These are phyloP conservation scores for Lojkania enalia DNA, from an alignment of 2,329 filamentous ascomycete species.

Conservation along the genomic window DNA sequence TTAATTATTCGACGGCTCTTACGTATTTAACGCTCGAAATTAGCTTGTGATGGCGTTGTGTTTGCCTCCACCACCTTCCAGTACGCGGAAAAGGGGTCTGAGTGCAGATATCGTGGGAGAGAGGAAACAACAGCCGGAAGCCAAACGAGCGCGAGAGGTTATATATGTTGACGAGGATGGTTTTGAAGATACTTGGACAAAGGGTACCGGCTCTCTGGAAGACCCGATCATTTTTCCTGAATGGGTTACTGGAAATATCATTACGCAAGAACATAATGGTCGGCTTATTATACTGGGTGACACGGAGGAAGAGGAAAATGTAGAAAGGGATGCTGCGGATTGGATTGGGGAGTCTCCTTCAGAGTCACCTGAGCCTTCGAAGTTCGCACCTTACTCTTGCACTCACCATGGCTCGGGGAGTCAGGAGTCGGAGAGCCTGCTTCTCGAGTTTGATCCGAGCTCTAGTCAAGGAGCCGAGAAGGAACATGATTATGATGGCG, in stretches of 20 bases:
- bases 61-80: too few relatives aligned
- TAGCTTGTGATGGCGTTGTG: too few relatives aligned
- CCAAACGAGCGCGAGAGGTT: not conserved
- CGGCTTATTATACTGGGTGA: not conserved
- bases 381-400: too few relatives aligned
- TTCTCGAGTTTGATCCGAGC: not conserved
- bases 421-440: too few relatives aligned
- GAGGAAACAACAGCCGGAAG: not conserved
- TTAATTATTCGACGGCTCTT: too few relatives aligned
- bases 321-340: not conserved
- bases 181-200: not conserved
- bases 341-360: not conserved
- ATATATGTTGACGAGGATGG: not conserved
- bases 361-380: not conserved
- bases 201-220: slow-evolving; percentile 1
- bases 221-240: slow-evolving; percentile 3
- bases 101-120: too few relatives aligned
- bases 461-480: not conserved
- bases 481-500: not conserved
- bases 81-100: too few relatives aligned
- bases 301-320: not conserved
- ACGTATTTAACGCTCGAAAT: too few relatives aligned
- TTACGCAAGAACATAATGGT: not conserved
- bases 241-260: slow-evolving; percentile 7
- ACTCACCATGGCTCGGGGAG: too few relatives aligned